A percentile compares a stretch with the other conserved stretches of the same genome.
Evolutionary conservation across 1,139 yeast species (phyloP).

Genomic region (Debaryomyces subglobosus): DNA sequence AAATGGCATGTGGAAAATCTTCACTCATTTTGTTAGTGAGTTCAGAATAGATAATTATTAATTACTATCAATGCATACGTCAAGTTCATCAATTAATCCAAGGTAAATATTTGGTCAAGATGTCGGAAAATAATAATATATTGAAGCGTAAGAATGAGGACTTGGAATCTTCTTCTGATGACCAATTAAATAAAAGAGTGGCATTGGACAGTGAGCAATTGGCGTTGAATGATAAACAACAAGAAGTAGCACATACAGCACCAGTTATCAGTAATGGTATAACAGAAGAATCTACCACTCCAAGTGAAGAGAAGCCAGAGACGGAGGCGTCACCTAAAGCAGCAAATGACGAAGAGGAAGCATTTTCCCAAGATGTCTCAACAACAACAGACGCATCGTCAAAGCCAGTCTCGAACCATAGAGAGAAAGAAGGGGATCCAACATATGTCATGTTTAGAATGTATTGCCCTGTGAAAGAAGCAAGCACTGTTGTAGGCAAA

Average conservation of each 20-base stretch:
- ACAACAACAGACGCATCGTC: slow-evolving; percentile 14
- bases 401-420: slow-evolving; percentile 28
- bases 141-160: slow-evolving; percentile 74
- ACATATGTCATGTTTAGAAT: slow-evolving; percentile 69
- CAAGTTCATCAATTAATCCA: slow-evolving; percentile 1
- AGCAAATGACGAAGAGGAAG: slow-evolving; percentile 9
- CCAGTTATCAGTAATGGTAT: slow-evolving; percentile 29
- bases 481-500: slow-evolving; percentile 74
- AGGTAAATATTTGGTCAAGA: slow-evolving; percentile 9
- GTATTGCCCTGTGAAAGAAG: slow-evolving; percentile 79
- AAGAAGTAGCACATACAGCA: slow-evolving; percentile 48
- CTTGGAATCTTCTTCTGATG: slow-evolving; percentile 38
- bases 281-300: slow-evolving; percentile 19
- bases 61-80: slow-evolving; percentile 3
- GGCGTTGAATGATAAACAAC: slow-evolving; percentile 33
- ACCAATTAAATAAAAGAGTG: slow-evolving; percentile 57
- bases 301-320: slow-evolving; percentile 17
- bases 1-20: slow-evolving; percentile 4
- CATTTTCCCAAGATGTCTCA: slow-evolving; percentile 5
- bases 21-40: slow-evolving; percentile 5
- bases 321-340: slow-evolving; percentile 8
- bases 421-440: slow-evolving; percentile 52
- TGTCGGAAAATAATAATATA: slow-evolving; percentile 32
- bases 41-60: not conserved
- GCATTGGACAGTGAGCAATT: slow-evolving; percentile 66